Evolutionary conservation across 1,284 basidiomycete species (phyloP), one percentile per base, ranked within the genome.

Genomic region (Pulchroboletus neoregius): DNA sequence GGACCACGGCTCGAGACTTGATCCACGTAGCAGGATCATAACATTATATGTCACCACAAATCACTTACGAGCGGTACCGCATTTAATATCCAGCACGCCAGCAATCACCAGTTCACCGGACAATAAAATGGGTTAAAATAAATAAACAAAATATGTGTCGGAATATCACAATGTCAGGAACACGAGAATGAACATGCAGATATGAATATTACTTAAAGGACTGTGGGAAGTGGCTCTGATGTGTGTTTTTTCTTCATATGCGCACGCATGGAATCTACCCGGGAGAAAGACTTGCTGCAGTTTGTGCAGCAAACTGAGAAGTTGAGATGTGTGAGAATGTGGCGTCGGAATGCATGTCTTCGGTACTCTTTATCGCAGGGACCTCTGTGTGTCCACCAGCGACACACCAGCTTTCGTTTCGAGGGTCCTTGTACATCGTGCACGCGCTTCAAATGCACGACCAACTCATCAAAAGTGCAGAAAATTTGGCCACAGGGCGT

Each of bases 361-460:
- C 39, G 48, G 18, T 28, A 41, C 6, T 37, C 9, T 6, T 11
- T 22, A 2, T 27, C 6, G 7, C 51, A 54, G 2, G 13, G 6
- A 5, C 35, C 28, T 5, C 16, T 3, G 9, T 39, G 16, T 1
- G 30, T 13, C 2, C 22, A 26, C 51, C 52, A 53, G 1, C 13
- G 13, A 16, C 51, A 53, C 2, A 39, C 2, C 2, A 54, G 4
- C 43, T 9, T 41, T 18, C 20, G 20, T 9, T 36, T 3, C 2
- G 48, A 20, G 6, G 47, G 3, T 8, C 47, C 47, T 4, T 35
- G 22, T 2, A 54, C 16, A 15, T 15, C 42, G 8, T 53, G 52
- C 16, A 20, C 8, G 3, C 6, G 13, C 0, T 35, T 26, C 0
- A 42, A 24, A 35, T 53, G 51, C 2, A n/a, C 5, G 20, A 54